Conservation (phyloP, 495 filamentous ascomycete species). For the Bryoglossum gracile region DNA sequence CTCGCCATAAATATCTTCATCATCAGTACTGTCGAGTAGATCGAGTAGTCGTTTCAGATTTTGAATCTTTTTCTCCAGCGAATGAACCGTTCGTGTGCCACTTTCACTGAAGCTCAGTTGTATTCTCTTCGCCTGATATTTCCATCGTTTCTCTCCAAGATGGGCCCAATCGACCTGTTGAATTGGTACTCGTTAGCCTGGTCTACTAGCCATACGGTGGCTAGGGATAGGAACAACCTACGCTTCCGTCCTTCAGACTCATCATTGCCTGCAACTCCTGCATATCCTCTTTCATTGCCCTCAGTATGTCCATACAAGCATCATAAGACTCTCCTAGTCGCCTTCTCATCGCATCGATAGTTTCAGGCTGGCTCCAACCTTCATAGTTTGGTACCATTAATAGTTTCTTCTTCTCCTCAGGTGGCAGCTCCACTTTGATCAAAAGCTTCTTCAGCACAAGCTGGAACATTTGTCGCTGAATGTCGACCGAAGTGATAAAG, state of each 20-base stretch:
- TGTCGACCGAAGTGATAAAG: slow-evolving; percentile 21
- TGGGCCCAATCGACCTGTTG: slow-evolving; percentile 13
- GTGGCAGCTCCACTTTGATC: slow-evolving; percentile 11
- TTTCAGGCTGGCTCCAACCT: slow-evolving; percentile 8
- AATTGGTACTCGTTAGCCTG: neutral
- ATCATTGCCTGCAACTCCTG: slow-evolving; percentile 10
- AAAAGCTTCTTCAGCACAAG: slow-evolving; percentile 19
- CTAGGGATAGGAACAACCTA: neutral
- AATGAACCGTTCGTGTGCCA: neutral
- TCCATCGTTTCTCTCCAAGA: slow-evolving; percentile 9
- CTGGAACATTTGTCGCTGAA: slow-evolving; percentile 17
- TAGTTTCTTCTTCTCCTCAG: slow-evolving; percentile 12
- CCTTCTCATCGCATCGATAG: neutral
- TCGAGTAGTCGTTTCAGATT: slow-evolving; percentile 16
- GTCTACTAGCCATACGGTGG: neutral
- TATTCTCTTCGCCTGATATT: slow-evolving; percentile 19
- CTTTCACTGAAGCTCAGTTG: slow-evolving; percentile 19
- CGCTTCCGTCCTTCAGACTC: slow-evolving; percentile 13
- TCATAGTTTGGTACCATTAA: slow-evolving; percentile 9
- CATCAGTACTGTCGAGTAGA: too few relatives aligned
- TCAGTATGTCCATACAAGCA: slow-evolving; percentile 9
- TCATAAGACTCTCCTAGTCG: slow-evolving; percentile 9
- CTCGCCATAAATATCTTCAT: too few relatives aligned
- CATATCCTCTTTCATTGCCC: slow-evolving; percentile 10
- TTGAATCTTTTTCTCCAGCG: slow-evolving; percentile 10